Evolutionary conservation across 2,329 filamentous ascomycete genomes (phyloP).

Genomic region (Ophiostoma ulmi): DNA sequence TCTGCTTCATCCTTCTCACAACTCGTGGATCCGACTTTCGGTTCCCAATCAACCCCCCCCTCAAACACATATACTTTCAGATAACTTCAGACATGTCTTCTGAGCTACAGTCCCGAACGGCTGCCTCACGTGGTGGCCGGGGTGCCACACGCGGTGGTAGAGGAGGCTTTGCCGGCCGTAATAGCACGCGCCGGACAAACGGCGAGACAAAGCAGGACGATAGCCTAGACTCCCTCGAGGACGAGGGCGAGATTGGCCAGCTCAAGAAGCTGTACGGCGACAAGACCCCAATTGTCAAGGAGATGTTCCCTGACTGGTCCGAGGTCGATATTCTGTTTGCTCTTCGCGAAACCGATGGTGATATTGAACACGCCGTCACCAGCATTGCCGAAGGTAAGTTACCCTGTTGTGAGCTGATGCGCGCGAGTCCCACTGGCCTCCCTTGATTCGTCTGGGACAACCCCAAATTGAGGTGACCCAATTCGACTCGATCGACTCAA

Average conservation of each 20-base stretch:
- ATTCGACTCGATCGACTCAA: neutral
- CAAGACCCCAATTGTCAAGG: slow-evolving; percentile 76
- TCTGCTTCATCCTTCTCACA: neutral
- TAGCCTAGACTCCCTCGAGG: slow-evolving; percentile 57
- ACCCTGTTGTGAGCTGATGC: neutral
- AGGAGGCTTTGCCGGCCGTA: slow-evolving; percentile 65
- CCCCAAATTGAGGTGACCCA: neutral
- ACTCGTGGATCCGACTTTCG: slow-evolving; percentile 1
- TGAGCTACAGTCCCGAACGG: slow-evolving; percentile 82
- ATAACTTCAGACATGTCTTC: slow-evolving; percentile 70
- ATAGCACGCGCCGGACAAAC: slow-evolving; percentile 69
- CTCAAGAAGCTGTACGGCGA: slow-evolving; percentile 83
- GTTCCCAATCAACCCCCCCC: slow-evolving; percentile 16
- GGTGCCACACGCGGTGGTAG: slow-evolving; percentile 82
- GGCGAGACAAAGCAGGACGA: slow-evolving; percentile 60
- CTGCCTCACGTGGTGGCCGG: slow-evolving; percentile 74
- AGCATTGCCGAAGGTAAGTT: slow-evolving; percentile 70
- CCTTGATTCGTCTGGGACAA: neutral
- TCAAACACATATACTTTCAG: slow-evolving; percentile 2
- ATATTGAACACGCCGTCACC: slow-evolving; percentile 68
- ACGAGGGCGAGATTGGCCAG: slow-evolving; percentile 84
- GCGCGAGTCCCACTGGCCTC: neutral
- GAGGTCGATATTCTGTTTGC: slow-evolving; percentile 92
- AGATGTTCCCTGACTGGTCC: slow-evolving; percentile 93
- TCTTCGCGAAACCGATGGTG: slow-evolving; percentile 79